phyloP scores from a whole-genome alignment of 2,329 filamentous ascomycete species.

The Malbranchea zuffiana region DNA sequence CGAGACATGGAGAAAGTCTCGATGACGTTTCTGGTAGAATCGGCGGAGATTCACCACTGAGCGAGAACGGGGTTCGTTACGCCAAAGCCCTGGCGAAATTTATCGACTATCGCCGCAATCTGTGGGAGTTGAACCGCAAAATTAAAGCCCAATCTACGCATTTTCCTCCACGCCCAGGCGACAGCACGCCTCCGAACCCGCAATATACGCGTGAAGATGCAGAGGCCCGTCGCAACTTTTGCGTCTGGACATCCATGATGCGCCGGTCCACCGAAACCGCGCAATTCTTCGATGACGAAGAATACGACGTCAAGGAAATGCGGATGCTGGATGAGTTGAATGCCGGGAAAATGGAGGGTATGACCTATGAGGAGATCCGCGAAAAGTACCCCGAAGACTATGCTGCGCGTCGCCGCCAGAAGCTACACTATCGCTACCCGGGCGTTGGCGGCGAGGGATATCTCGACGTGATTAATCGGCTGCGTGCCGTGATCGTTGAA shows the following conservation, averaged over 20 bases:
- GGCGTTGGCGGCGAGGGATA: constrained; percentile 94
- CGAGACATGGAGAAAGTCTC: constrained; percentile 78
- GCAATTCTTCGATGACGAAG: constrained; percentile 85
- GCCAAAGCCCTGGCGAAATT: constrained; percentile 70
- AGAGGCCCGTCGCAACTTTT: constrained; percentile 72
- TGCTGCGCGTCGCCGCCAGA: constrained; percentile 65
- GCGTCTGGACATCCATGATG: constrained; percentile 97
- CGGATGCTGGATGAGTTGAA: constrained; percentile 96
- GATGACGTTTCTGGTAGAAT: constrained; percentile 85
- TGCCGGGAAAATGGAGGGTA: constrained; percentile 81
- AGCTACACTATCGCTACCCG: constrained; percentile 92
- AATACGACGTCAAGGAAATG: constrained; percentile 95
- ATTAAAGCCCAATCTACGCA: constrained; percentile 64
- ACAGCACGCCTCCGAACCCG: constrained; percentile 89
- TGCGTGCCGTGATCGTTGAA: constrained; percentile 91
- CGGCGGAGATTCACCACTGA: constrained; percentile 79
- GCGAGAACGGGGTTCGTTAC: constrained; percentile 67
- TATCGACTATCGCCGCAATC: constrained; percentile 65
- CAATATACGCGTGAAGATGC: constrained; percentile 47
- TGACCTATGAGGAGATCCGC: constrained; percentile 87
- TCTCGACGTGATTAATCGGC: constrained; percentile 88
- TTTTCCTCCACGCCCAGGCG: constrained; percentile 82
- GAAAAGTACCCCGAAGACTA: constrained; percentile 72
- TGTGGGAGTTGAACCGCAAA: constrained; percentile 75
- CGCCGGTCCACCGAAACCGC: constrained; percentile 79